phyloP scores from a whole-genome alignment of 306 rosid genomes.

The Mucuna pruriens region DNA sequence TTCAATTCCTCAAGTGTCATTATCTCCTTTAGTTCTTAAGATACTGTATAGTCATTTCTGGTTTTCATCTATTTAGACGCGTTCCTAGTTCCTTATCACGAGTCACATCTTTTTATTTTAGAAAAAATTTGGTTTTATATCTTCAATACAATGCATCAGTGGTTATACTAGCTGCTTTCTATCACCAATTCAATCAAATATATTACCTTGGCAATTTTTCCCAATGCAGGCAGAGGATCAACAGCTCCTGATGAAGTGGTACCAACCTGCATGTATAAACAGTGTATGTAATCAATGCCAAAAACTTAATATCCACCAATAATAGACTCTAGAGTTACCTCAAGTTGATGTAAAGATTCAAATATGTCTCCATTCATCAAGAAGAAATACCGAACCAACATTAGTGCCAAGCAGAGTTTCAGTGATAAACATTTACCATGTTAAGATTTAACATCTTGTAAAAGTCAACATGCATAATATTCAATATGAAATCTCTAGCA shows the following conservation, averaged over 20 bases:
- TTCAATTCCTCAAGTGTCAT: not conserved
- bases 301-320: not conserved
- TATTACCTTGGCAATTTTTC: conserved; percentile 68
- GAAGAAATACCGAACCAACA: no score
- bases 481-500: conserved; percentile 3
- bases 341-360: conserved; percentile 7
- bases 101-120: not conserved
- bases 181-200: conserved; percentile 22
- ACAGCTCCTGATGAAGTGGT: conserved; percentile 94
- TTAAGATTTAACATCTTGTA: conserved; percentile 13
- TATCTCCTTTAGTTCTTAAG: conserved; percentile 11
- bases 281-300: conserved; percentile 20
- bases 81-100: conserved; percentile 11
- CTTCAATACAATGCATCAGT: conserved; percentile 22
- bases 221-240: conserved; percentile 76
- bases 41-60: conserved; percentile 15
- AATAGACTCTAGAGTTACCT: not conserved
- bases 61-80: conserved; percentile 18
- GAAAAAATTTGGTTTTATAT: not conserved
- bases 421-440: not conserved
- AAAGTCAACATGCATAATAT: conserved; percentile 4
- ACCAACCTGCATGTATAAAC: conserved; percentile 62
- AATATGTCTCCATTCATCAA: not conserved
- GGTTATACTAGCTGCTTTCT: conserved; percentile 6
- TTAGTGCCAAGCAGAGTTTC: conserved; percentile 18